Evolutionary conservation across 148 eudicot species (phyloP).

Genomic region (Amaranthus hypochondriacus): DNA sequence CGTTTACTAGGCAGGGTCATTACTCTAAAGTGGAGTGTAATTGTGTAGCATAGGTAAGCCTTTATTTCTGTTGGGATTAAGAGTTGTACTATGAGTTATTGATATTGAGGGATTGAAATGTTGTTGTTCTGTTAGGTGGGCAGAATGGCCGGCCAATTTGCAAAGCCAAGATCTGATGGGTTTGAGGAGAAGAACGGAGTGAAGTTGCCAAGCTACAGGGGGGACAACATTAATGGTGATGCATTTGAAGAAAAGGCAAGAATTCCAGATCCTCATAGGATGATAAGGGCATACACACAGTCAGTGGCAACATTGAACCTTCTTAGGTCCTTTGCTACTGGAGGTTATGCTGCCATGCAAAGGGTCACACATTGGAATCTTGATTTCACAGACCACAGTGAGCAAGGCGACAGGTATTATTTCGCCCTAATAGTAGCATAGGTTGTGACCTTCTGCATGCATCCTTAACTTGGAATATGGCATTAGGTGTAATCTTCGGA

Average conservation of each 20-base stretch:
- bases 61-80: not conserved
- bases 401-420: constrained; percentile 64
- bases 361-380: constrained; percentile 69
- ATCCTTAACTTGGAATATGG: not conserved
- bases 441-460: not conserved
- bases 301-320: constrained; percentile 71
- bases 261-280: constrained; percentile 62
- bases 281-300: constrained; percentile 68
- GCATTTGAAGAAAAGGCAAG: constrained; percentile 59
- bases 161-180: constrained; percentile 65
- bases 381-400: constrained; percentile 63
- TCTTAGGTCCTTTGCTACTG: constrained; percentile 72
- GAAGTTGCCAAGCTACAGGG: constrained; percentile 68
- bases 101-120: constrained; percentile 1
- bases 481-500: not conserved
- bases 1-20: too few species aligned
- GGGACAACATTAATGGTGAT: constrained; percentile 69
- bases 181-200: constrained; percentile 75
- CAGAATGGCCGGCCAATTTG: constrained; percentile 82
- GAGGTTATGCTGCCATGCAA: constrained; percentile 85
- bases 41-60: not conserved
- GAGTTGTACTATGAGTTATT: not conserved
- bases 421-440: not conserved
- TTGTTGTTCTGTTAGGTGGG: constrained; percentile 41
- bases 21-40: not conserved